Evolutionary conservation across 306 rosid genomes (phyloP), one percentile per base, ranked within the genome.

Genomic region (Glycine latifolia): DNA sequence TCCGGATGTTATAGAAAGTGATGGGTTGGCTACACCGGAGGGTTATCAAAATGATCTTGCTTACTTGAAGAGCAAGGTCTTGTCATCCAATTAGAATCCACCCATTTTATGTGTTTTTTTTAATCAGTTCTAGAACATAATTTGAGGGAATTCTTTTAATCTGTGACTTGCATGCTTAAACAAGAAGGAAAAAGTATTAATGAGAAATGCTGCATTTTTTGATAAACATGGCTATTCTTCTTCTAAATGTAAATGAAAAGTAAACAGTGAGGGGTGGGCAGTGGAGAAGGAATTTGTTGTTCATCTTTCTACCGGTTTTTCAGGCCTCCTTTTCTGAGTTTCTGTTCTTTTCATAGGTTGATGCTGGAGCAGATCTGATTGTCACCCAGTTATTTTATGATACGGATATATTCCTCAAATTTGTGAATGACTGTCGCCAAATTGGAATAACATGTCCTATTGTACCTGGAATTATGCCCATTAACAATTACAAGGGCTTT

Each of bases 391-490:
- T 95, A 59, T 95, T 95, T 86, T 95, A 95, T 59, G 99, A 95
- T 79, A 89, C 92, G 69, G 98, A 91, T 81, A 82, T 87, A 71
- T 95, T 93, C 88, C 99, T 95, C 86, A 95, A 95, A 84, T 95
- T 95, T 77, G 97, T 91, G 67, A 85, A 91, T 72, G 99, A 95
- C 86, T 95, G 99, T 87, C 99, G 97, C 79, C 94, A 92, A 90
- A 93, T 93, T 82, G 99, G 99, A 78, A 95, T 95, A 67, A 89
- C 87, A 35, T 92, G 97, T 68, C 99, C 99, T 33, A 95, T 93
- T 87, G 97, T 95, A 73, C 99, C 99, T 41, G 99, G 99, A 79
- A 92, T 95, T 75, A 95, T 95, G 99, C 98, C 98, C 74, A 93
- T 96, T 52, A 93, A 96, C 84, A 96, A 96, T 86, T 96, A 96